These are phyloP conservation scores for Incumbomyces delicatus DNA, from an alignment of 2,329 filamentous ascomycete species.

Conservation along the genomic window DNA sequence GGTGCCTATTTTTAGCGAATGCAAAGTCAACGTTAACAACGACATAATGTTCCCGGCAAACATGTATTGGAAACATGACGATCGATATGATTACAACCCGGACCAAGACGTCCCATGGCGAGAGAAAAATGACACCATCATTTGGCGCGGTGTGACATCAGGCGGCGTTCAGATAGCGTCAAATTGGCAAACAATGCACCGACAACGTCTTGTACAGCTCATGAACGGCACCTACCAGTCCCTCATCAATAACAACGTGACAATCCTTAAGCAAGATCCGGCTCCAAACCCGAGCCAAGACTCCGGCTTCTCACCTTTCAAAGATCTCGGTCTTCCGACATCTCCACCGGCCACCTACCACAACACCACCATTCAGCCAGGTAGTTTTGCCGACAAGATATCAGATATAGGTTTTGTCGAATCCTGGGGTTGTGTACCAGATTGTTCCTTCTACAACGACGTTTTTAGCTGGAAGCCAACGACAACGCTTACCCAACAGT, in stretches of 20 bases:
- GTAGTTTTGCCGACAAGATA: conserved; percentile 25
- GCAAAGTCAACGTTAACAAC: conserved; percentile 59
- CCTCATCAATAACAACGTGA: conserved; percentile 18
- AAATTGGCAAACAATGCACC: conserved; percentile 30
- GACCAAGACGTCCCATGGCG: conserved; percentile 49
- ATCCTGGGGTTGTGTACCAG: conserved; percentile 28
- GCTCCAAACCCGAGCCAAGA: conserved; percentile 5
- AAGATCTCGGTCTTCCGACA: not conserved
- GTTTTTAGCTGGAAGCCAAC: conserved; percentile 22
- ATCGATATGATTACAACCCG: conserved; percentile 49
- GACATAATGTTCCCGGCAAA: conserved; percentile 60
- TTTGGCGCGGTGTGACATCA: conserved; percentile 58
- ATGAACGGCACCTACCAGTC: conserved; percentile 27
- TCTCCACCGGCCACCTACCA: conserved; percentile 1
- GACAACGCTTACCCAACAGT: conserved; percentile 26
- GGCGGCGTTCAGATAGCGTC: conserved; percentile 45
- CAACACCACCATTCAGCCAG: conserved; percentile 2
- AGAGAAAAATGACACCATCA: conserved; percentile 44
- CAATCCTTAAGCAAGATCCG: conserved; percentile 23
- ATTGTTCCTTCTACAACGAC: conserved; percentile 30
- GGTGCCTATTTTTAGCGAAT: conserved; percentile 59
- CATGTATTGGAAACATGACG: conserved; percentile 54
- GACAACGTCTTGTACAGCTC: conserved; percentile 29
- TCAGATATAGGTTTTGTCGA: conserved; percentile 31
- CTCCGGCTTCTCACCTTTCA: conserved; percentile 2